Base-by-base conservation (phyloP, 2,329 filamentous ascomycete species). In the Rhexocercosporidium sp. region DNA sequence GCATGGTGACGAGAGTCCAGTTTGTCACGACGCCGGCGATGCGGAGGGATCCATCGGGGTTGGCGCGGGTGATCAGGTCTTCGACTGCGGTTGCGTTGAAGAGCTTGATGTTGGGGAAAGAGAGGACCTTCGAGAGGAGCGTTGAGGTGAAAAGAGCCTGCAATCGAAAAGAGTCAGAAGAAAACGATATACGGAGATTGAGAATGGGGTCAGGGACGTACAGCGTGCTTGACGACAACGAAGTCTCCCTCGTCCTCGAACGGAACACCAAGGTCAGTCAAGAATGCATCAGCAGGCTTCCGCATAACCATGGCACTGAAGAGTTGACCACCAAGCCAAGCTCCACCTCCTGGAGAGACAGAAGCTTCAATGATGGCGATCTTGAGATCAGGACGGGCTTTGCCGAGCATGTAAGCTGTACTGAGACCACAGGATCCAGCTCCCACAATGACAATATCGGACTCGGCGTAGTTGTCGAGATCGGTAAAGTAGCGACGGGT, bases 231-330 rank as follows among this genome's bases (percentile, higher is more conserved):
- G 79, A 97, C 94, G 1, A 97, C 93, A 16, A 97, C 93, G 73
- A 91, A 96, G 81, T 92, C 87, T 62, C 92, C 92, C 76, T 97
- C 94, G 70, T 97, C 93, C 75, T 97, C 94, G 77, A 90, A 97
- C 0, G 92, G 89, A 7, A 97, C 90, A 66, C 92, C 93, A 18
- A 97, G 80, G 75, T 96, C 93, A 49, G 86, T 84, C 66, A 97
- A 83, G 83, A 97, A 97, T 65, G 86, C 87, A 77, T 97, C 92
- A 62, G 94, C 94, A 14, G 94, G 93, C 84, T 96, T 96, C 75
- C 94, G 91, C 90, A 97, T 94, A 59, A 97, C 87, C 94, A 97
- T 97, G 77, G 94, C 94, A 69, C 89, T 92, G 88, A 97, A 97
- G 66, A 97, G 91, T 83, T 97, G 94, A 20, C 94, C 94, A 66